Base-by-base conservation (phyloP, 148 eudicot genomes). In the Arctostaphylos glauca region DNA sequence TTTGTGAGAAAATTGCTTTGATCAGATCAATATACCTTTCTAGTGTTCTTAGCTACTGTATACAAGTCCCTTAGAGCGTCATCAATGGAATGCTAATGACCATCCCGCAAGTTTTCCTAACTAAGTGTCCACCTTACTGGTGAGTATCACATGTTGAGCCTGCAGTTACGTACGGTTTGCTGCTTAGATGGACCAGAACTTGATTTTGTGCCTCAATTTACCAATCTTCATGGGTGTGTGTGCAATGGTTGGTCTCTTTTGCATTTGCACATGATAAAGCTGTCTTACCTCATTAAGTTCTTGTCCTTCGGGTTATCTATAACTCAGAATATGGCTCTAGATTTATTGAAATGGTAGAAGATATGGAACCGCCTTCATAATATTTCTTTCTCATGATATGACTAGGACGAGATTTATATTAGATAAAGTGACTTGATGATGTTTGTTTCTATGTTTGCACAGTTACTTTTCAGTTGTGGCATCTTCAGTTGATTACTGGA, bases 381-480 rank as follows among this genome's bases (percentile, higher is more conserved):
- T 18, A 9, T 23, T 18, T 77, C 49, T 53, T 79, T 70, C 74
- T 74, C 18, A 44, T 55, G 46, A 75, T 73, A 19, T 70, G 66
- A 71, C 84, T 46, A 14, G 46, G 38, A 64, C 50, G 68, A 59
- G 64, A 18, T 18, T 82, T 76, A 19, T 23, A 75, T 52, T 56
- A 49, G 13, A 72, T 21, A 53, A 77, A 56, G 52, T 67, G 50
- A 77, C 77, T 55, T 60, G 59, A 60, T 81, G 47, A 52, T 79
- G 49, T 41, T 41, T 62, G 4, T 81, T 6, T 62, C 13, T 41
- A 43, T 85, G 79, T 75, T 56, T 64, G 5, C 81, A 85, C 92
- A 94, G 99, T 94, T 89, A 82, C 80, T 82, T 91, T 91, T 73
- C 92, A 93, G 82, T 78, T 80, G 23, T 94, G 95, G 98, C 95